Evolutionary conservation across 2,329 filamentous ascomycete species (phyloP).

Genomic region (Colletotrichum higginsianum): DNA sequence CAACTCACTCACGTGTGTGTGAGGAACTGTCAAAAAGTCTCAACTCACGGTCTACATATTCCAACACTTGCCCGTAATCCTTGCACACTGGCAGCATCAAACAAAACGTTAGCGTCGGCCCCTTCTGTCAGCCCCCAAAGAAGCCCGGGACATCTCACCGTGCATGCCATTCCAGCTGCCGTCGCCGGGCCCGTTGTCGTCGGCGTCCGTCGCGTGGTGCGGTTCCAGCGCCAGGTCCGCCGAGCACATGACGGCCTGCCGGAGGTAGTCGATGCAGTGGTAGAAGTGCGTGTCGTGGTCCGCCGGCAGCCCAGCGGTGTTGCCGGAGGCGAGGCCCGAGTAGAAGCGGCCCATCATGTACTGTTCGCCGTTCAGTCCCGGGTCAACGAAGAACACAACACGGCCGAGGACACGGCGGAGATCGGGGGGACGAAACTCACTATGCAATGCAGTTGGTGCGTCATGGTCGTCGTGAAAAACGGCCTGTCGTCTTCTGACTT

Average conservation of each 20-base stretch:
- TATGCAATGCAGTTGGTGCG: slow-evolving; percentile 59
- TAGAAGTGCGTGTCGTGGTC: slow-evolving; percentile 55
- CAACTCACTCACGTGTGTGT: too few relatives aligned
- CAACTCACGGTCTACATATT: slow-evolving; percentile 53
- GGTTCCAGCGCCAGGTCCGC: slow-evolving; percentile 56
- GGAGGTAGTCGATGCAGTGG: slow-evolving; percentile 60
- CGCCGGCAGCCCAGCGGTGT: slow-evolving; percentile 43
- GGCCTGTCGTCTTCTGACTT: slow-evolving; percentile 50
- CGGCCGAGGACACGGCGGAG: background rate
- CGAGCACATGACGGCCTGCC: slow-evolving; percentile 58
- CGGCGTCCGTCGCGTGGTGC: slow-evolving; percentile 54
- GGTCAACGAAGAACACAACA: too few relatives aligned
- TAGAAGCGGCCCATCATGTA: slow-evolving; percentile 55
- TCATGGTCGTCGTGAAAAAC: slow-evolving; percentile 58
- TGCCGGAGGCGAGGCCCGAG: slow-evolving; percentile 45
- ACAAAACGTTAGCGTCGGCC: background rate
- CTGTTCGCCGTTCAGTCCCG: slow-evolving; percentile 36
- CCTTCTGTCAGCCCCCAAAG: background rate
- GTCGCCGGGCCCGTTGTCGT: slow-evolving; percentile 53
- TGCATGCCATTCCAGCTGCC: slow-evolving; percentile 60
- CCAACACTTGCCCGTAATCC: slow-evolving; percentile 54
- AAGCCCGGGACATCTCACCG: slow-evolving; percentile 46
- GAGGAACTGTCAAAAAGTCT: too few relatives aligned
- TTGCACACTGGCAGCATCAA: slow-evolving; percentile 52
- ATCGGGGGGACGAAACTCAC: slow-evolving; percentile 44